These are phyloP conservation scores for Aspergillus fumigatiaffinis DNA, from an alignment of 2,329 filamentous ascomycete genomes.

Conservation along the genomic window DNA sequence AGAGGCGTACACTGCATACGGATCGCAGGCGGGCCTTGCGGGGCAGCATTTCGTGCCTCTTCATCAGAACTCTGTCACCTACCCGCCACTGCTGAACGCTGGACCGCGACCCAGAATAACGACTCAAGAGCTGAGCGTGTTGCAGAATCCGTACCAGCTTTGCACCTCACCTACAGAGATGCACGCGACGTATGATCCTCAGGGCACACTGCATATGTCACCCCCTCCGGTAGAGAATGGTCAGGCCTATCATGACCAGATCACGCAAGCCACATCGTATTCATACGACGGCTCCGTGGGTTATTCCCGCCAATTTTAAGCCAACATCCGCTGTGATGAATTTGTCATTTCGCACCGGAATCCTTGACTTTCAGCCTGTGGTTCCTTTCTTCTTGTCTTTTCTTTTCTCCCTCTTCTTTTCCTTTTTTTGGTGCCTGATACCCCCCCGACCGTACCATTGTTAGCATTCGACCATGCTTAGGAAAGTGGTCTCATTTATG, in stretches of 20 bases:
- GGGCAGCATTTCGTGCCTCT: constrained; percentile 18
- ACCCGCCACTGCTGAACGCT: constrained; percentile 31
- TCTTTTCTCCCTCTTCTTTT: constrained; percentile 16
- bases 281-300: not conserved
- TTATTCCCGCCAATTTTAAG: constrained; percentile 2
- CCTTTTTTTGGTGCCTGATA: not conserved
- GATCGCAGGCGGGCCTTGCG: constrained; percentile 9
- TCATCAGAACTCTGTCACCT: constrained; percentile 31
- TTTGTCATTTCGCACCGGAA: not conserved
- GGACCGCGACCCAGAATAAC: constrained; percentile 19
- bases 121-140: constrained; percentile 16
- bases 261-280: constrained; percentile 13
- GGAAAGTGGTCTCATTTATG: not conserved
- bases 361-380: not conserved
- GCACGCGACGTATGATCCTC: constrained; percentile 18
- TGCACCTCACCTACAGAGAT: constrained; percentile 23
- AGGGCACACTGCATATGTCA: constrained; percentile 22
- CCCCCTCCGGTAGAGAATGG: constrained; percentile 15
- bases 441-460: not conserved
- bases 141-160: constrained; percentile 21
- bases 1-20: constrained; percentile 11
- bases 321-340: constrained; percentile 2
- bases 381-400: not conserved
- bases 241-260: constrained; percentile 14
- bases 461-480: not conserved